Evolutionary conservation across 129 eudicot genomes (phyloP), one percentile per base, ranked within the genome.

Genomic region (Silybum marianum): DNA sequence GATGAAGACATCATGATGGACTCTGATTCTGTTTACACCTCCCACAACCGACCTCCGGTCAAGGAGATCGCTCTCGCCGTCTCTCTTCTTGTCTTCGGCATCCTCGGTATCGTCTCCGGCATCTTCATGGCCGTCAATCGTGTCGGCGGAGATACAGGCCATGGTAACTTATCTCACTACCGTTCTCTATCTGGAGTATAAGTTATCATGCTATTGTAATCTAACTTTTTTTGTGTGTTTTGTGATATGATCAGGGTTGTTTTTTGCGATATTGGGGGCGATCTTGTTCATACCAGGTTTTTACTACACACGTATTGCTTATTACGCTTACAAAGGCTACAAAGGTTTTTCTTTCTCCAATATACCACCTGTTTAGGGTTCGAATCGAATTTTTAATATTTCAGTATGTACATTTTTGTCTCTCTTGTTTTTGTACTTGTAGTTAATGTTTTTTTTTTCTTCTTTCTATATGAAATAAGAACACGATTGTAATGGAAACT

Each of bases 261-360:
- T 95, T 85, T 95, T 95, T 63, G 89, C 97, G 25, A 84, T 95
- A 58, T 83, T 95, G 81, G 99, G 99, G 5, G 96, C 88, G 69
- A 74, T 95, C 9, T 79, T 95, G 81, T 95, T 95, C 82, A 86
- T 95, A 75, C 99, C 99, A 11, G 99, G 99, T 46, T 92, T 91
- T 71, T 96, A 96, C 71, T 93, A 96, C 65, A 96, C 99, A 24
- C 75, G 99, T 88, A 88, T 95, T 48, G 99, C 99, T 19, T 95
- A 95, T 82, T 95, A 95, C 75, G 99, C 99, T 1, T 95, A 91
- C 83, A 95, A 95, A 90, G 99, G 99, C 9, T 95, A 95, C 83
- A 90, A 95, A 89, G 99, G 99, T 26, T 95, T 95, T 86, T 92
- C 97, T 23, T 95, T 95, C 76, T 83, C 97, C 78, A 92, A 90